Conservation (phyloP, 768 basidiomycete genomes). For the Hebeloma cylindrosporum region DNA sequence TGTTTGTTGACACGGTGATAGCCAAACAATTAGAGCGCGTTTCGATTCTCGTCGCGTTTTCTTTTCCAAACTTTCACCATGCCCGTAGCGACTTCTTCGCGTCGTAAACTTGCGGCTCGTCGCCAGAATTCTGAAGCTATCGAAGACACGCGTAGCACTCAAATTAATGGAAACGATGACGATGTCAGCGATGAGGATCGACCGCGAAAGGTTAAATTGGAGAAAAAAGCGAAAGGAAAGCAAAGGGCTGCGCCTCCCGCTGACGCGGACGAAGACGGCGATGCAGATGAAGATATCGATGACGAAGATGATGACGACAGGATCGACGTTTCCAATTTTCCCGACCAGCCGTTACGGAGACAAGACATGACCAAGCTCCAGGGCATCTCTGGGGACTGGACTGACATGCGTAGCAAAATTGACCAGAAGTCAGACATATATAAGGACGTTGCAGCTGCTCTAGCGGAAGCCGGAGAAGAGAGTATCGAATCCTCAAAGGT, state of each 20-base stretch:
- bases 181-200: slow-evolving; percentile 48
- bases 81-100: slow-evolving; percentile 41
- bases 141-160: slow-evolving; percentile 50
- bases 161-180: slow-evolving; percentile 32
- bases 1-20: slow-evolving; percentile 24
- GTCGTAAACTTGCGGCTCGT: slow-evolving; percentile 37
- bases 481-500: slow-evolving; percentile 52
- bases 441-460: slow-evolving; percentile 44
- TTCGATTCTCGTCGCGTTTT: slow-evolving; percentile 17
- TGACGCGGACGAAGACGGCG: slow-evolving; percentile 23
- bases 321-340: slow-evolving; percentile 63
- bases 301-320: slow-evolving; percentile 49
- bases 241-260: slow-evolving; percentile 29
- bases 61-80: slow-evolving; percentile 26
- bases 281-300: slow-evolving; percentile 21
- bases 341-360: slow-evolving; percentile 63
- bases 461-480: slow-evolving; percentile 63
- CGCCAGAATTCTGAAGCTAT: slow-evolving; percentile 59
- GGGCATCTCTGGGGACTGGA: slow-evolving; percentile 66
- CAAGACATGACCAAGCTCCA: slow-evolving; percentile 51
- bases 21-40: slow-evolving; percentile 40
- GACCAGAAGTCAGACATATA: slow-evolving; percentile 46
- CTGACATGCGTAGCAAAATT: slow-evolving; percentile 47
- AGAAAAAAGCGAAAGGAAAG: slow-evolving; percentile 32
- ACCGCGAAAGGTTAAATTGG: slow-evolving; percentile 34